These are phyloP conservation scores for Kwoniella dendrophila DNA, from an alignment of 768 basidiomycete genomes.

Conservation along the genomic window DNA sequence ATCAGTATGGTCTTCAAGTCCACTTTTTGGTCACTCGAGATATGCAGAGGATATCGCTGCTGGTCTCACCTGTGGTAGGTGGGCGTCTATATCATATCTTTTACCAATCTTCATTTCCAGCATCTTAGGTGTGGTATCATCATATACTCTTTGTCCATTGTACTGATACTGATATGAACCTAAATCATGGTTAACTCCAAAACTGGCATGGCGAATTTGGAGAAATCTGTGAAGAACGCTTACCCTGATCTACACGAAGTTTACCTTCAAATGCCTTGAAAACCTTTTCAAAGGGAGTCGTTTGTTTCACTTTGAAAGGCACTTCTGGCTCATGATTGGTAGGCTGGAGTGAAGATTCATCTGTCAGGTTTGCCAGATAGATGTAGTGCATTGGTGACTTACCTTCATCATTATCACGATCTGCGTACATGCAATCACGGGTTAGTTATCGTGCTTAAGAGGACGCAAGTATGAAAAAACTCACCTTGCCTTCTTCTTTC, in stretches of 20 bases:
- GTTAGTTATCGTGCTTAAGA: not conserved
- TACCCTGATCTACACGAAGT: not conserved
- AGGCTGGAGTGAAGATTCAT: not conserved
- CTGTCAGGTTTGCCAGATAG: too few species aligned
- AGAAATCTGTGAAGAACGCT: not conserved
- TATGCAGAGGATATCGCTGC: not conserved
- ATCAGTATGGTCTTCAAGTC: not conserved
- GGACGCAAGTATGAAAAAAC: not conserved
- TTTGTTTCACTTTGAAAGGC: conserved; percentile 4
- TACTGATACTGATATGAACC: not conserved
- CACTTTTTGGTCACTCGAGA: not conserved
- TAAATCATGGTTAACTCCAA: not conserved
- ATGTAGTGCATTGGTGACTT: not conserved
- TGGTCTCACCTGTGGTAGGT: conserved; percentile 13
- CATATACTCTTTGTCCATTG: not conserved
- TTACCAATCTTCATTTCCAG: conserved; percentile 21
- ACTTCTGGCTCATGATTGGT: not conserved
- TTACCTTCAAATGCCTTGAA: not conserved
- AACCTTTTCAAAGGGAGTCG: not conserved
- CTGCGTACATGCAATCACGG: not conserved
- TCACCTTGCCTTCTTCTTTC: not conserved
- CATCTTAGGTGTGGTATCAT: conserved; percentile 25
- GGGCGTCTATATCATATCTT: conserved; percentile 20
- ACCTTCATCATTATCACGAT: conserved; percentile 9
- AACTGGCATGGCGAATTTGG: not conserved